Percentiles rank a stretch among this genome's conserved stretches.
These are phyloP conservation scores for Bipolaris victoriae DNA, from an alignment of 2,329 filamentous ascomycete species.

Conservation along the genomic window DNA sequence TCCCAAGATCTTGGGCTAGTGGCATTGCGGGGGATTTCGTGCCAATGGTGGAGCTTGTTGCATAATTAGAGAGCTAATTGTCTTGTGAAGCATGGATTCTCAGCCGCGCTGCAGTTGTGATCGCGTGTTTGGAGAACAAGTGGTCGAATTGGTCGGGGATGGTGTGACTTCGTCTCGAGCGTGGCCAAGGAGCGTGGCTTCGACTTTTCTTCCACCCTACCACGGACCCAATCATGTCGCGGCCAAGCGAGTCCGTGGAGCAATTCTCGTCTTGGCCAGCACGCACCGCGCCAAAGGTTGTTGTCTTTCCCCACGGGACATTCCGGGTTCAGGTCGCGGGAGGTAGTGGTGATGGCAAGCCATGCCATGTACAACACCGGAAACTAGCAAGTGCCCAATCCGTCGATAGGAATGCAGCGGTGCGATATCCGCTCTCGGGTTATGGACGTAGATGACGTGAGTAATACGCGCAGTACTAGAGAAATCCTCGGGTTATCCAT, in stretches of 20 bases:
- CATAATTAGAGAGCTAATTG: conserved; percentile 12
- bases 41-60: conserved; percentile 9
- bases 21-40: conserved; percentile 18
- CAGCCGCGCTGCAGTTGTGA: conserved; percentile 7
- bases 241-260: conserved; percentile 23
- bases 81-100: conserved; percentile 15
- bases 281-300: conserved; percentile 1
- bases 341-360: conserved; percentile 4
- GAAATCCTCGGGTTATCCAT: conserved; percentile 10
- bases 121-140: conserved; percentile 5
- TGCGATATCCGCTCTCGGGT: conserved; percentile 4
- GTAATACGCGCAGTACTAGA: conserved; percentile 9
- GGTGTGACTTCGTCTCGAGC: conserved; percentile 27
- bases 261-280: conserved; percentile 21
- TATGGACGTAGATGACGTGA: background rate
- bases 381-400: conserved; percentile 7
- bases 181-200: conserved; percentile 9
- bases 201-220: conserved; percentile 3
- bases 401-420: conserved; percentile 9
- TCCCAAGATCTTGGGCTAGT: conserved; percentile 18
- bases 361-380: background rate
- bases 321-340: conserved; percentile 14
- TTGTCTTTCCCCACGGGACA: conserved; percentile 18
- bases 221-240: conserved; percentile 17
- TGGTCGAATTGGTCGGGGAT: conserved; percentile 13